Evolutionary conservation across 352 stramenopile species (phyloP), one percentile per base, ranked within the genome.

Genomic region (Pythium dissotocum): DNA sequence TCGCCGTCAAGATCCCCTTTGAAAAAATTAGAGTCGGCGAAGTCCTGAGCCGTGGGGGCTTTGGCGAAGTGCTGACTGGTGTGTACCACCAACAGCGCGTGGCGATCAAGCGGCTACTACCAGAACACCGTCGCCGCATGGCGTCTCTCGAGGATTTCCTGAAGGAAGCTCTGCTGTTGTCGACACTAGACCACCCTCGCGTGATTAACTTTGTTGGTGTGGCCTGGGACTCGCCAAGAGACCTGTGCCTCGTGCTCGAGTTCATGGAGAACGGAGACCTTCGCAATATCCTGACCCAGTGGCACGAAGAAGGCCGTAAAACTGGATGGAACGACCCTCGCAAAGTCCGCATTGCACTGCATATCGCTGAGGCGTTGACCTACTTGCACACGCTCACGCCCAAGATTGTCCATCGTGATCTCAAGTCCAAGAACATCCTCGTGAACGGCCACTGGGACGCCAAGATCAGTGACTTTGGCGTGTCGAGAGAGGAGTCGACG

Each of bases 361-460:
- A 90, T 57, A 73, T 92, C 9, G 74, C 80, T 2, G 71, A 88
- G 51, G 82, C 75, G 33, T 76, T 92, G 13, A 80, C 72, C 21
- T 92, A 90, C 44, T 63, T 92, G 38, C 84, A 92, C 63, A 81
- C 78, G 36, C 70, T 88, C 46, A 69, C 51, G 69, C 79, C 73
- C 51, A 77, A 77, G 44, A 85, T 97, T 35, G 76, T 97, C 8
- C 90, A 97, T 62, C 83, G 88, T 36, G 88, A 97, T 36, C 76
- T 97, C 69, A 96, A 97, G 72, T 90, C 80, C 46, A 89, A 92
- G 68, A 96, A 96, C 49, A 78, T 96, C 33, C 75, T 95, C 42
- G 71, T 97, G 42, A 59, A 80, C 57, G 51, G 38, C 46, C 58
- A 71, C 46, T 84, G 69, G 76, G 58, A 77, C 51, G 77, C 77